A percentile compares a stretch with the other conserved stretches of the same genome.
phyloP scores from a whole-genome alignment of 805 yeast genomes.

The Candida berthetii region DNA sequence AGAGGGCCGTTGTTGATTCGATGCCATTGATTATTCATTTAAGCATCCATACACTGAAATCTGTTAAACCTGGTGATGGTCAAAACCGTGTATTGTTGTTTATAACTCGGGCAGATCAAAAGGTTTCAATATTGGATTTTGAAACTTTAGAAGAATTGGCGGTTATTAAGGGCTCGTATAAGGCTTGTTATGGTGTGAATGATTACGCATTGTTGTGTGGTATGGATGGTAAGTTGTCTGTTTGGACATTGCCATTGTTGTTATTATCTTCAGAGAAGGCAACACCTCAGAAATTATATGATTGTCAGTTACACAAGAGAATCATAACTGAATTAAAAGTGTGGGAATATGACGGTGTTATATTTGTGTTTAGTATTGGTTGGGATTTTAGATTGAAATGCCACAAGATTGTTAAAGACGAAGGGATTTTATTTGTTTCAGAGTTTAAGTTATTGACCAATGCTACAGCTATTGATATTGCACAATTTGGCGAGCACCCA shows the following conservation, averaged over 20 bases:
- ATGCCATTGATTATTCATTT: constrained; percentile 16
- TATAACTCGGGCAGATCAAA: constrained; percentile 13
- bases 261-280: too few relatives aligned
- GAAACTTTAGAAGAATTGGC: constrained; percentile 2
- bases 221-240: constrained; percentile 42
- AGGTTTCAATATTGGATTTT: constrained; percentile 11
- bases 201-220: constrained; percentile 31
- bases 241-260: constrained; percentile 12
- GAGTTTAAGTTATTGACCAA: constrained; percentile 35
- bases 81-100: constrained; percentile 8
- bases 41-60: constrained; percentile 6
- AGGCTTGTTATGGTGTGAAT: too few relatives aligned
- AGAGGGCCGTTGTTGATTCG: neutral
- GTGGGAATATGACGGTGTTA: constrained; percentile 12
- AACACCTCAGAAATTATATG: constrained; percentile 5
- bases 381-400: constrained; percentile 45
- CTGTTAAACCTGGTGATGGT: too few relatives aligned
- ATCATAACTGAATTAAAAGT: constrained; percentile 29
- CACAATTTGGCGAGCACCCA: constrained; percentile 21
- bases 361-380: constrained; percentile 48
- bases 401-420: constrained; percentile 20
- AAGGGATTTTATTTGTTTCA: constrained; percentile 9
- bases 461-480: constrained; percentile 44
- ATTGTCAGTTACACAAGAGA: constrained; percentile 30
- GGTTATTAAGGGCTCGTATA: constrained; percentile 2